Percentiles rank a stretch among this genome's conserved stretches.
Conservation (phyloP, 208 protist species). For the Trichomonas vaginalis region DNA sequence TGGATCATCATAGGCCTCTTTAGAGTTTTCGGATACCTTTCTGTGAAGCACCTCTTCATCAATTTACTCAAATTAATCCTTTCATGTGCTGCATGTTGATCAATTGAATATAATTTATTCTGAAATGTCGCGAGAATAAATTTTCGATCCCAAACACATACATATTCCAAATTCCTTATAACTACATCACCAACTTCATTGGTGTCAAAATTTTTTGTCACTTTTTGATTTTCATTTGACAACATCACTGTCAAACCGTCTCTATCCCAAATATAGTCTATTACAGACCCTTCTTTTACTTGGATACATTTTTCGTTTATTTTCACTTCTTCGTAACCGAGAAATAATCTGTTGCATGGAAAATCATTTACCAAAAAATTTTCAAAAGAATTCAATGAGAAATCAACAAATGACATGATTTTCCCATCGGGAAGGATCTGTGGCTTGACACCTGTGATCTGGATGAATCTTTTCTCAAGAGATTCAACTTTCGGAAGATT, state of each 20-base stretch:
- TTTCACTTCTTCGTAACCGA: background rate
- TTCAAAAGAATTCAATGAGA: background rate
- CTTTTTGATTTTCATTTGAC: background rate
- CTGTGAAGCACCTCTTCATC: background rate
- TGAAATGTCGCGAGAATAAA: background rate
- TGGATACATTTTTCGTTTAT: background rate
- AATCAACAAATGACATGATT: background rate
- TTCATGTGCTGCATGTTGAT: slow-evolving; percentile 3
- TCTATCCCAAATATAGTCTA: background rate
- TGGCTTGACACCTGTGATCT: background rate
- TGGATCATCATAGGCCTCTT: background rate
- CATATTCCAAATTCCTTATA: background rate
- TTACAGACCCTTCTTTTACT: background rate
- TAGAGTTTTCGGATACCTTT: background rate
- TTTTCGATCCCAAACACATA: background rate
- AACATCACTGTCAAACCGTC: background rate
- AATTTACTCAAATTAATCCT: background rate
- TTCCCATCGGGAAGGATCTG: background rate
- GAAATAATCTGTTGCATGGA: background rate
- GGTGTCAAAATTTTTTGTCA: background rate
- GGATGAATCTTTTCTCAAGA: background rate
- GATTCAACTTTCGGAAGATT: background rate
- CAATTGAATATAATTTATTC: background rate
- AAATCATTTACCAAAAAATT: background rate
- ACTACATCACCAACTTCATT: background rate